These are phyloP conservation scores for Porcisia hertigi DNA, from an alignment of 208 protist species.

Conservation along the genomic window DNA sequence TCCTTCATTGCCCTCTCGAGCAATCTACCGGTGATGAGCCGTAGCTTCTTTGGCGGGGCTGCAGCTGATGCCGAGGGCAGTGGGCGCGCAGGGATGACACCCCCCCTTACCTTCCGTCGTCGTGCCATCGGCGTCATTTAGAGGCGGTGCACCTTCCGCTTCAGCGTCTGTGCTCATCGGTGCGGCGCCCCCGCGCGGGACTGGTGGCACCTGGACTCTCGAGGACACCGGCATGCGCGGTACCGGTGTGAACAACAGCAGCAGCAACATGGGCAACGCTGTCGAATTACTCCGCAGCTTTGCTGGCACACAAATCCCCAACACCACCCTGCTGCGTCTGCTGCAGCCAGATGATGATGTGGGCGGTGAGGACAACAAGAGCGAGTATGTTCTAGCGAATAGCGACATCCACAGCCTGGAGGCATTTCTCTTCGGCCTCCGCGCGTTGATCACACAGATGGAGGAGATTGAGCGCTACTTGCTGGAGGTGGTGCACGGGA, in stretches of 20 bases:
- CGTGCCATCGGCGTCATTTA: background rate
- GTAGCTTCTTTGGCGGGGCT: background rate
- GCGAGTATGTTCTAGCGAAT: slow-evolving; percentile 80
- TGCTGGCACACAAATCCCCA: background rate
- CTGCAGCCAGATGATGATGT: slow-evolving; percentile 27
- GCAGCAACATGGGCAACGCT: background rate
- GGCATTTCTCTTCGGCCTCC: slow-evolving; percentile 83
- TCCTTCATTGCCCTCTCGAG: slow-evolving; percentile 18
- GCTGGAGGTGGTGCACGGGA: slow-evolving; percentile 69
- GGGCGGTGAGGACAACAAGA: slow-evolving; percentile 30
- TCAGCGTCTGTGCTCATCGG: background rate
- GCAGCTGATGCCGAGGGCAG: background rate
- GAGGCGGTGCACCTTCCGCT: background rate
- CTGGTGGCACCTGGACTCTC: background rate
- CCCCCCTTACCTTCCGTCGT: too few species aligned
- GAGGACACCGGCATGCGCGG: background rate
- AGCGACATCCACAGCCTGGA: slow-evolving; percentile 85
- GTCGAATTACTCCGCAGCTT: slow-evolving; percentile 7
- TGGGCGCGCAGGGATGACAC: background rate
- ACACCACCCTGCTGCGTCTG: background rate
- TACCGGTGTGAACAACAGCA: background rate
- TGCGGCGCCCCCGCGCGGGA: background rate
- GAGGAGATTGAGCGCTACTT: slow-evolving; percentile 73
- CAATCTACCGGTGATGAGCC: slow-evolving; percentile 20
- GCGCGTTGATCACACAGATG: slow-evolving; percentile 64